A percentile compares a stretch with the other conserved stretches of the same genome.
phyloP scores from a whole-genome alignment of 2,329 filamentous ascomycete species.

The Calonectria leucothoes region DNA sequence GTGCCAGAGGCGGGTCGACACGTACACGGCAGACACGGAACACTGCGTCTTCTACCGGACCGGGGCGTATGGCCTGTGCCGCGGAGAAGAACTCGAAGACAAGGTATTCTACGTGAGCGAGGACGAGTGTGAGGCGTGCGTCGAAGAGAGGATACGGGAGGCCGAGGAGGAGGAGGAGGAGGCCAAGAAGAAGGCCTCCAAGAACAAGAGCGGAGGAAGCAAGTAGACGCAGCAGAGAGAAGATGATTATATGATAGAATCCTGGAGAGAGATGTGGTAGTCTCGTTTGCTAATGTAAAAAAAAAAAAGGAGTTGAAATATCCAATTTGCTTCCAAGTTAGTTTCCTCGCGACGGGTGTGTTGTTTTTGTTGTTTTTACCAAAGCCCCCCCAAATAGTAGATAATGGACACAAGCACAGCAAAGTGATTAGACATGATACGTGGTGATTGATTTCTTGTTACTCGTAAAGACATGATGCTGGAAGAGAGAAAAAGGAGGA shows the following conservation, averaged over 20 bases:
- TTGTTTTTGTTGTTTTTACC: neutral
- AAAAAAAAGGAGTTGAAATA: neutral
- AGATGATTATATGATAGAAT: no score
- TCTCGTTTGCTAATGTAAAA: neutral
- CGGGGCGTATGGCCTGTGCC: slow-evolving; percentile 10
- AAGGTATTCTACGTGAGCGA: slow-evolving; percentile 23
- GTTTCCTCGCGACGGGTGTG: neutral
- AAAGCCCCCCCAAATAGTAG: neutral
- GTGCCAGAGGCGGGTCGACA: slow-evolving; percentile 5
- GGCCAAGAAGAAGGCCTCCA: neutral
- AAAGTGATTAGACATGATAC: neutral
- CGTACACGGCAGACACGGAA: neutral
- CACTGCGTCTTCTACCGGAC: slow-evolving; percentile 4
- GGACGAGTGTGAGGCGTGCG: slow-evolving; percentile 26
- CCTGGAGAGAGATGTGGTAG: neutral
- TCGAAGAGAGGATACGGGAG: slow-evolving; percentile 18
- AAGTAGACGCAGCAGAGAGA: neutral
- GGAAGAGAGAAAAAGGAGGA: neutral
- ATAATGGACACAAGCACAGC: neutral
- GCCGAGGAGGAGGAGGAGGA: slow-evolving; percentile 2
- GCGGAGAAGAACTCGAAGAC: neutral
- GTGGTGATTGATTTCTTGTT: neutral
- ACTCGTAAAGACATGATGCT: neutral
- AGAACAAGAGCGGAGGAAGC: neutral
- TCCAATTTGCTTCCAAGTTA: neutral